Evolutionary conservation across 1,284 basidiomycete genomes (phyloP).

Genomic region (Cryptococcus sp.): DNA sequence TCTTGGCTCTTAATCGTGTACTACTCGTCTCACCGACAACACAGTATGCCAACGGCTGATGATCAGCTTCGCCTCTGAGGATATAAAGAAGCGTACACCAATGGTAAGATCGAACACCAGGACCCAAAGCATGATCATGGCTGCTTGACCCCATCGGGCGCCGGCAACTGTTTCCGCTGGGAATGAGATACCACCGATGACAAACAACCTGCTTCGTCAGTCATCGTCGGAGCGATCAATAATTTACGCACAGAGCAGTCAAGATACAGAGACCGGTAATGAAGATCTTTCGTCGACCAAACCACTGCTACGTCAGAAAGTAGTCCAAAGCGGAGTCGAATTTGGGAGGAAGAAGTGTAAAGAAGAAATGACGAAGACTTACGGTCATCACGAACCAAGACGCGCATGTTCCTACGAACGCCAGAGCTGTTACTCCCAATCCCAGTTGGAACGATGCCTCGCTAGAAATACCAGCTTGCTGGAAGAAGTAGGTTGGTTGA

Average conservation of each 20-base stretch:
- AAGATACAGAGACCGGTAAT: not conserved
- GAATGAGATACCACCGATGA: not conserved
- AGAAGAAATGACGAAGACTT: not conserved
- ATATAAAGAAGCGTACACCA: slow-evolving; percentile 18
- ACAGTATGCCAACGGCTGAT: slow-evolving; percentile 16
- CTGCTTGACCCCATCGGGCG: slow-evolving; percentile 8
- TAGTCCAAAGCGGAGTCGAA: not conserved
- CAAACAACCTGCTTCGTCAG: not conserved
- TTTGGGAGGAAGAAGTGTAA: no score
- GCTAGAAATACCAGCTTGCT: slow-evolving; percentile 1
- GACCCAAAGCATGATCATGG: slow-evolving; percentile 45
- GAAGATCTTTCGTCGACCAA: not conserved
- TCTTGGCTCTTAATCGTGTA: slow-evolving; percentile 49
- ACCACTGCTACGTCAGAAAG: not conserved
- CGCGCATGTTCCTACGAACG: slow-evolving; percentile 11
- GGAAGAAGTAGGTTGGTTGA: not conserved
- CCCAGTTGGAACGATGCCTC: slow-evolving; percentile 11
- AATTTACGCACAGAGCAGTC: not conserved
- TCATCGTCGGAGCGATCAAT: not conserved
- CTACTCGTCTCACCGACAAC: slow-evolving; percentile 47
- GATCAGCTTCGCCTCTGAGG: not conserved
- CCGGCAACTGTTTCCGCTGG: not conserved
- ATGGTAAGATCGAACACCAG: slow-evolving; percentile 24
- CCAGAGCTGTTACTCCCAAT: slow-evolving; percentile 7
- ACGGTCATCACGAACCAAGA: slow-evolving; percentile 9